A percentile compares a stretch with the other conserved stretches of the same genome.
Evolutionary conservation across 2,329 filamentous ascomycete species (phyloP).

Genomic region (Falciphora oryzae): DNA sequence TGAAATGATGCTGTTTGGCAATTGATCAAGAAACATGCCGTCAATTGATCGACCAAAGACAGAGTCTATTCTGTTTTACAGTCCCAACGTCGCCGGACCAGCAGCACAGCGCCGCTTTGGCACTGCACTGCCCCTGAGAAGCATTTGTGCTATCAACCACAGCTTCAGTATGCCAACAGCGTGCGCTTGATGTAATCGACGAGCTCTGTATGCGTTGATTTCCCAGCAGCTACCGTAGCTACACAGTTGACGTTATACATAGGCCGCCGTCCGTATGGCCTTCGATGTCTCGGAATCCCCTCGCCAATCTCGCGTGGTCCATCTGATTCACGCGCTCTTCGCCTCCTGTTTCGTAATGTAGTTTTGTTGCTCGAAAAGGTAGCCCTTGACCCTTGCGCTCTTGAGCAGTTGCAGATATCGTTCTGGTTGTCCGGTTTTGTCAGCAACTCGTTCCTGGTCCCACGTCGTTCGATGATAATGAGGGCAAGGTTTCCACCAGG

Average conservation of each 20-base stretch:
- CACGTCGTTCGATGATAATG: background rate
- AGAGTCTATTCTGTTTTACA: background rate
- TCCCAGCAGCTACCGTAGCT: background rate
- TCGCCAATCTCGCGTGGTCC: background rate
- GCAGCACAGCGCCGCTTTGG: background rate
- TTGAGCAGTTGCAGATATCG: constrained; percentile 74
- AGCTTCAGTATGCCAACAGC: background rate
- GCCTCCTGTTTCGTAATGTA: constrained; percentile 52
- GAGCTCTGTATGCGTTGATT: background rate
- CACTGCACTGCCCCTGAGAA: background rate
- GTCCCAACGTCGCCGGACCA: background rate
- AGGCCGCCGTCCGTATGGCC: background rate
- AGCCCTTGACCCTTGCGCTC: constrained; percentile 71
- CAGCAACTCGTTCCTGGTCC: background rate
- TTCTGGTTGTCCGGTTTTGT: constrained; percentile 44
- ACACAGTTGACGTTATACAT: background rate
- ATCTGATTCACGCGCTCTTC: constrained; percentile 1
- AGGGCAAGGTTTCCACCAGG: background rate
- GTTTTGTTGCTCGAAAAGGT: constrained; percentile 75
- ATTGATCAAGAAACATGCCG: background rate
- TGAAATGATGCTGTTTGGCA: background rate
- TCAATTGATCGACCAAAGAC: background rate
- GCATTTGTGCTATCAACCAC: background rate
- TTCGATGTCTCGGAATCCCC: background rate
- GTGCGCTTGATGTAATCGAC: background rate